phyloP scores from a whole-genome alignment of 2,329 filamentous ascomycete species.

The Aspergillus neotritici region DNA sequence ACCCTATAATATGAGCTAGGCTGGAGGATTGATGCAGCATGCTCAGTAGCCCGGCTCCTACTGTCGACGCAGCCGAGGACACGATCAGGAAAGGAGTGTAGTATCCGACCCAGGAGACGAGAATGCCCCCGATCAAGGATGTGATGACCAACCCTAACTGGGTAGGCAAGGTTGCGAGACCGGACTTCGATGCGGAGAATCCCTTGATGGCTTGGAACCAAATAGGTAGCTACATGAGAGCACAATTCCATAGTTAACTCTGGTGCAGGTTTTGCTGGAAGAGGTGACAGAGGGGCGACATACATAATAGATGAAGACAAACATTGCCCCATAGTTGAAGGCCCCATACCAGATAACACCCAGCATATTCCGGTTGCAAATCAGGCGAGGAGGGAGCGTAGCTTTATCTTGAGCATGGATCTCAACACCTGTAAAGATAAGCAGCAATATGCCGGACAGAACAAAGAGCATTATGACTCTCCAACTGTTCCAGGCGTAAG shows the following conservation, averaged over 20 bases:
- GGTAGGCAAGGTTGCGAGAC: constrained; percentile 22
- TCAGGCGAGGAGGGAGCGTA: constrained; percentile 2
- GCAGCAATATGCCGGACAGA: constrained; percentile 30
- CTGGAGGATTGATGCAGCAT: constrained; percentile 18
- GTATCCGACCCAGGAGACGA: constrained; percentile 19
- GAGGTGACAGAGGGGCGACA: constrained; percentile 19
- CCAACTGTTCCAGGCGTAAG: constrained; percentile 36
- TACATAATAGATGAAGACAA: constrained; percentile 5
- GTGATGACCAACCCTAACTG: constrained; percentile 17
- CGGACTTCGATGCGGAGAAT: constrained; percentile 19
- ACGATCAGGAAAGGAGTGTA: constrained; percentile 27
- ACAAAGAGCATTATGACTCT: constrained; percentile 41
- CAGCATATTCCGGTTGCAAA: constrained; percentile 1
- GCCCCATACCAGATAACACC: constrained; percentile 3
- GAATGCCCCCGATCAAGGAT: constrained; percentile 13
- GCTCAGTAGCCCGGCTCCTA: constrained; percentile 25
- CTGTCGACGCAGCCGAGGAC: constrained; percentile 14
- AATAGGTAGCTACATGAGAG: background rate
- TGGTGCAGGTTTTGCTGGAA: too few relatives aligned
- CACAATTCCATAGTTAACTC: background rate
- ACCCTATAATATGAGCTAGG: constrained; percentile 24
- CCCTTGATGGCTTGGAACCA: constrained; percentile 28
- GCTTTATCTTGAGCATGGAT: constrained; percentile 1
- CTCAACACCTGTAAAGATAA: constrained; percentile 15
- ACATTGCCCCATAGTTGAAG: background rate